Percentiles rank a stretch among this genome's conserved stretches.
These are phyloP conservation scores for Aspergillus sp. DNA, from an alignment of 2,329 filamentous ascomycete genomes.

Conservation along the genomic window DNA sequence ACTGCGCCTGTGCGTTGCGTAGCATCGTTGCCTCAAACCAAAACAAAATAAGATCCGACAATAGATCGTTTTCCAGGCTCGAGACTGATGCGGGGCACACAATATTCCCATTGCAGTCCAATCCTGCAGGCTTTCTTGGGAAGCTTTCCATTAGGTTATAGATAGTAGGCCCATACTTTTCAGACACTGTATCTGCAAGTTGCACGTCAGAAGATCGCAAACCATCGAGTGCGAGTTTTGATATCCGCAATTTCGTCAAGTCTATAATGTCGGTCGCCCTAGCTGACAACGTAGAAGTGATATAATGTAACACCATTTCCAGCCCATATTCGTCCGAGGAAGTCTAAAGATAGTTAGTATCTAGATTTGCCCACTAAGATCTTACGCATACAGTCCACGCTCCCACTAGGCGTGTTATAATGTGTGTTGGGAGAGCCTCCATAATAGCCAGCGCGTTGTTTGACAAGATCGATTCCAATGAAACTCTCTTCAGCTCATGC, in stretches of 20 bases:
- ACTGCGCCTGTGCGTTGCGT: neutral
- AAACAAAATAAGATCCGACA: slow-evolving; percentile 26
- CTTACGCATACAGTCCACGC: slow-evolving; percentile 36
- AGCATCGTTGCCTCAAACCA: slow-evolving; percentile 21
- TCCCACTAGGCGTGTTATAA: slow-evolving; percentile 32
- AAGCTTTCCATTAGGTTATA: slow-evolving; percentile 20
- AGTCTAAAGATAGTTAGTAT: slow-evolving; percentile 18
- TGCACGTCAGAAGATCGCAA: slow-evolving; percentile 19
- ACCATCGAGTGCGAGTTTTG: slow-evolving; percentile 23
- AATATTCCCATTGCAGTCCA: slow-evolving; percentile 20
- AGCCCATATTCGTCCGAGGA: slow-evolving; percentile 22
- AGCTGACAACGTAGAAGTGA: slow-evolving; percentile 22
- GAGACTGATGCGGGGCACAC: slow-evolving; percentile 21
- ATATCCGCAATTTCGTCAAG: slow-evolving; percentile 22
- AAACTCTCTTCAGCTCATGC: slow-evolving; percentile 25
- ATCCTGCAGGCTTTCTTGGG: slow-evolving; percentile 16
- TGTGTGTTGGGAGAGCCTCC: slow-evolving; percentile 21
- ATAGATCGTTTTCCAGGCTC: slow-evolving; percentile 24
- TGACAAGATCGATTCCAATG: slow-evolving; percentile 26
- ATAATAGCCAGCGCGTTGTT: slow-evolving; percentile 22
- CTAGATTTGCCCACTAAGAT: neutral
- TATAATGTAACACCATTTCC: slow-evolving; percentile 23
- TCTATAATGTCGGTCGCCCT: neutral
- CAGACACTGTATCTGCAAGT: slow-evolving; percentile 11
- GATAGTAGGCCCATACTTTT: slow-evolving; percentile 19